These are phyloP conservation scores for Arthrobotrys sphaeroides DNA, from an alignment of 2,329 filamentous ascomycete species.

Conservation along the genomic window DNA sequence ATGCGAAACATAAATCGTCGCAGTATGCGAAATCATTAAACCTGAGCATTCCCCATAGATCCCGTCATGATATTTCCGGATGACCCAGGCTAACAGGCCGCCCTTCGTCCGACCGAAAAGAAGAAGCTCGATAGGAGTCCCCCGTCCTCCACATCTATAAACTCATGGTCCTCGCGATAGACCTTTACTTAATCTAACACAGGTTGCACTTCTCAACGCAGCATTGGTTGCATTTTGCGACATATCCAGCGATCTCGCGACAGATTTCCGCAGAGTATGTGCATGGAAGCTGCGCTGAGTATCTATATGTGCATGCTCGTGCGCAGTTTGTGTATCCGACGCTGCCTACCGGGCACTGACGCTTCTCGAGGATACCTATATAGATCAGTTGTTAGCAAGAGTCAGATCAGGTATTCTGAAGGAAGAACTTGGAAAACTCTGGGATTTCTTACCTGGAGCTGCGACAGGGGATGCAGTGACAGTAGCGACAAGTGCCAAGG, in stretches of 20 bases:
- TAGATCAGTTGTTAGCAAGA: not conserved
- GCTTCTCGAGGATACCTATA: not conserved
- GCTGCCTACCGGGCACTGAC: not conserved
- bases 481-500: not conserved
- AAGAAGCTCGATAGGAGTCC: too few relatives aligned
- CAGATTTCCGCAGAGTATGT: not conserved
- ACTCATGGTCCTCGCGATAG: too few relatives aligned
- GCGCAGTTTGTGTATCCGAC: not conserved
- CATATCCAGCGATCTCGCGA: not conserved
- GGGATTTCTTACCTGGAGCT: not conserved
- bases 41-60: too few relatives aligned
- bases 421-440: not conserved
- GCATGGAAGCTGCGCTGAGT: not conserved
- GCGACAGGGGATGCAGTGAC: conserved; percentile 8
- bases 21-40: too few relatives aligned
- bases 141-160: too few relatives aligned
- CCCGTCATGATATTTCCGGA: too few relatives aligned
- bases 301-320: not conserved
- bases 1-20: too few relatives aligned
- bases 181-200: not conserved
- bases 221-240: not conserved
- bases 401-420: too few relatives aligned
- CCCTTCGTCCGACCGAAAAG: too few relatives aligned
- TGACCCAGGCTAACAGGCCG: too few relatives aligned
- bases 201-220: not conserved